Evolutionary conservation across 345 rosid genomes (phyloP), one percentile per base, ranked within the genome.

Genomic region (Draba incana): DNA sequence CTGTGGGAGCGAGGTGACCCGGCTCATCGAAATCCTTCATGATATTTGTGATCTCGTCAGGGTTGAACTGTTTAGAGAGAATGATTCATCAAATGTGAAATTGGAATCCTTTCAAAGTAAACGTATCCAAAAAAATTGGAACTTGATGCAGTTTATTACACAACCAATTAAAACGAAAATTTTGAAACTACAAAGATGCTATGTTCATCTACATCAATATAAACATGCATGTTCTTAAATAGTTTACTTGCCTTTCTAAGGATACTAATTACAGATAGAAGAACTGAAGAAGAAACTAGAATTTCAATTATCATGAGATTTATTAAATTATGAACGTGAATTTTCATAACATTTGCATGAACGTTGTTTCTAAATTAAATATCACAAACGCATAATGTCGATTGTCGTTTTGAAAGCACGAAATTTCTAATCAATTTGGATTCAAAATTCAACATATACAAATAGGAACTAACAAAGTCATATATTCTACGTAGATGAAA

Each of bases 11-110:
- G n/a, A 86, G 86, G 8, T 83, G 63, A 4, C 94, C 94, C 0
- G 94, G 91, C 41, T 85, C 91, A 38, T 83, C 83, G 9, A 88
- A 86, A 62, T 88, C 94, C 50, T 81, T 81, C 81, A 81, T 79
- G 37, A 88, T 81, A n/a, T 41, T 82, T 16, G 64, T 47, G 28
- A 84, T 80, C 75, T 88, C 89, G 5, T 77, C 79, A 24, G 83
- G 68, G 69, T 85, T 85, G 4, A 84, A 71, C 94, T 88, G 79
- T 70, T 64, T 38, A 0, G 13, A 57, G 2, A 55, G 6, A 56
- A 38, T 12, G 1, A 53, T 37, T 27, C 63, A 43, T 59, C 57
- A 25, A 0, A 25, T 1, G 4, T 35, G 43, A 8, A 8, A 2
- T 14, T 16, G 1, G 10, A 5, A 37, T 12, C 10, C 2, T 42